Percentiles rank a stretch among this genome's conserved stretches.
phyloP scores from a whole-genome alignment of 2,329 filamentous ascomycete genomes.

The Zymoseptoria tritici region DNA sequence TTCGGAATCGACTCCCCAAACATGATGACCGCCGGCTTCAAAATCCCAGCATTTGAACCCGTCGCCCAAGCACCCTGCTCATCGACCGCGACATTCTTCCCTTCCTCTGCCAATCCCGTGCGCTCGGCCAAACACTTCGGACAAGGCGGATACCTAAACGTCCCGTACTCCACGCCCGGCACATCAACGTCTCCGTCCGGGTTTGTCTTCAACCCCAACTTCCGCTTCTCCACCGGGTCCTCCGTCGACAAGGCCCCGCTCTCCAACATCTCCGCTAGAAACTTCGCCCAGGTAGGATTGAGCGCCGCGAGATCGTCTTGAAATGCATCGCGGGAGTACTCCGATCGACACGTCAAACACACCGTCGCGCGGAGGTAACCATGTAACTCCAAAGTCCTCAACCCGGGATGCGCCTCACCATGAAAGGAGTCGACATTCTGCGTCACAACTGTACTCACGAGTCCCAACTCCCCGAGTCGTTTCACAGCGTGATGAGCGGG shows the following conservation, averaged over 20 bases:
- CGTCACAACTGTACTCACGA: constrained; percentile 72
- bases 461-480: constrained; percentile 62
- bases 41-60: constrained; percentile 55
- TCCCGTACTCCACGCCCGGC: constrained; percentile 76
- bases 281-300: constrained; percentile 79
- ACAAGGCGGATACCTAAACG: constrained; percentile 86
- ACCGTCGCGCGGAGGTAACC: constrained; percentile 77
- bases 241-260: constrained; percentile 72
- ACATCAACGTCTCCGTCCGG: constrained; percentile 93
- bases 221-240: constrained; percentile 60
- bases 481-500: constrained; percentile 68
- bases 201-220: constrained; percentile 70
- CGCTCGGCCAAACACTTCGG: constrained; percentile 63
- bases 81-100: constrained; percentile 62
- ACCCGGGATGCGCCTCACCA: constrained; percentile 61
- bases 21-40: constrained; percentile 94
- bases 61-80: constrained; percentile 69
- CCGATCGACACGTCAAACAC: constrained; percentile 69
- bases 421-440: constrained; percentile 99
- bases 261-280: constrained; percentile 63
- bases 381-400: constrained; percentile 78
- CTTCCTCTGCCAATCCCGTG: constrained; percentile 41
- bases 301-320: constrained; percentile 67
- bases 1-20: constrained; percentile 81
- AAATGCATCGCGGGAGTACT: constrained; percentile 65